phyloP scores from a whole-genome alignment of 306 rosid species.

The Sechiopsis laciniata region DNA sequence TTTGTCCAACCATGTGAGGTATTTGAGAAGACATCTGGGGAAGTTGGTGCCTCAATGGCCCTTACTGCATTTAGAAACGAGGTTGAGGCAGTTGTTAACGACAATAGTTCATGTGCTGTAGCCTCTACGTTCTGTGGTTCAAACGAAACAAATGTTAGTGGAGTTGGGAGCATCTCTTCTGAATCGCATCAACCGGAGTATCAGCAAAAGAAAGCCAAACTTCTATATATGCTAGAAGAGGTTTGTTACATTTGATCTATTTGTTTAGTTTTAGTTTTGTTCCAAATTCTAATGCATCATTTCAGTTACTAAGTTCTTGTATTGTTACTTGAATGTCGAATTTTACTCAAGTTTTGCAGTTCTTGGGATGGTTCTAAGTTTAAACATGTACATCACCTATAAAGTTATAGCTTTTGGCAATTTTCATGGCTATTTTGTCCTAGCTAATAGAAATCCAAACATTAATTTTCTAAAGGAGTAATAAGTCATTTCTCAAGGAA shows the following conservation, averaged over 20 bases:
- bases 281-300: neutral
- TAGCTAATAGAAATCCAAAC: neutral
- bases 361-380: neutral
- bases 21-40: slow-evolving; percentile 41
- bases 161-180: slow-evolving; percentile 39
- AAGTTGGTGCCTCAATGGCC: slow-evolving; percentile 34
- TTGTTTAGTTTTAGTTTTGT: neutral
- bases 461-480: neutral
- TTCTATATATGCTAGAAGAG: slow-evolving; percentile 79
- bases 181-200: slow-evolving; percentile 45
- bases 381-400: neutral
- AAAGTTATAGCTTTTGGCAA: neutral
- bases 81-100: slow-evolving; percentile 26
- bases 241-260: slow-evolving; percentile 36
- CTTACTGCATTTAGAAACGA: slow-evolving; percentile 29
- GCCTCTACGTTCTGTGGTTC: slow-evolving; percentile 43
- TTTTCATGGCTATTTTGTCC: neutral
- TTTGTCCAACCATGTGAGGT: slow-evolving; percentile 24
- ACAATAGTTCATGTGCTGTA: slow-evolving; percentile 38
- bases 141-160: slow-evolving; percentile 41
- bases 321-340: neutral
- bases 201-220: slow-evolving; percentile 78
- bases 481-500: neutral
- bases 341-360: neutral
- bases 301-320: neutral